phyloP scores from a whole-genome alignment of 1,139 yeast genomes.

The Debaryomyces sp. region DNA sequence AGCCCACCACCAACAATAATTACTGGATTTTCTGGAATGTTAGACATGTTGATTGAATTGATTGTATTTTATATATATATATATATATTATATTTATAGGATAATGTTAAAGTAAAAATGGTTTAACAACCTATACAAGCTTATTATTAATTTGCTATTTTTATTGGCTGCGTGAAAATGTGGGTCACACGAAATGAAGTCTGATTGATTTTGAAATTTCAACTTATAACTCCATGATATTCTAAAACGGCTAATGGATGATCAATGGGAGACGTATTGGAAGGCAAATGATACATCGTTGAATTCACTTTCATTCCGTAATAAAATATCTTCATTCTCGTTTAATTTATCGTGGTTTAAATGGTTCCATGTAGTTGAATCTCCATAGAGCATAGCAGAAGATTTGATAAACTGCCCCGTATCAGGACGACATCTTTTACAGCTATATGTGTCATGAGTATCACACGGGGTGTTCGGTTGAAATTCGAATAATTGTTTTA shows the following conservation, averaged over 20 bases:
- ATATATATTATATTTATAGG: not conserved
- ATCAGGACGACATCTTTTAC: conserved; percentile 73
- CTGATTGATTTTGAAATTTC: not conserved
- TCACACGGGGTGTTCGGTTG: conserved; percentile 75
- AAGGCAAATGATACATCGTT: conserved; percentile 84
- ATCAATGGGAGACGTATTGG: conserved; percentile 83
- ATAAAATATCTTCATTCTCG: conserved; percentile 72
- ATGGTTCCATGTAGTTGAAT: conserved; percentile 98
- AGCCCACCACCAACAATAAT: conserved; percentile 80
- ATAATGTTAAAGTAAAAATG: not conserved
- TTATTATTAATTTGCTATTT: conserved; percentile 2
- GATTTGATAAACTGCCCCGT: conserved; percentile 64
- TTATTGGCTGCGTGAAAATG: conserved; percentile 4
- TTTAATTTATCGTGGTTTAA: conserved; percentile 62
- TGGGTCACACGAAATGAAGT: not conserved
- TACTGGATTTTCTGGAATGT: conserved; percentile 42
- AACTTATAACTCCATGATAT: not conserved
- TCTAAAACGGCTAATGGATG: not conserved
- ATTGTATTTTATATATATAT: not conserved
- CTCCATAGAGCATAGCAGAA: conserved; percentile 94
- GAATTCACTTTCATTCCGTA: conserved; percentile 70
- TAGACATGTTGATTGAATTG: conserved; percentile 5
- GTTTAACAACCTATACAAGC: not conserved
- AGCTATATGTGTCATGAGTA: conserved; percentile 90
- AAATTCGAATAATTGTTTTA: conserved; percentile 74